Evolutionary conservation across 805 yeast species (phyloP).

Genomic region (Grigorovia humatica): DNA sequence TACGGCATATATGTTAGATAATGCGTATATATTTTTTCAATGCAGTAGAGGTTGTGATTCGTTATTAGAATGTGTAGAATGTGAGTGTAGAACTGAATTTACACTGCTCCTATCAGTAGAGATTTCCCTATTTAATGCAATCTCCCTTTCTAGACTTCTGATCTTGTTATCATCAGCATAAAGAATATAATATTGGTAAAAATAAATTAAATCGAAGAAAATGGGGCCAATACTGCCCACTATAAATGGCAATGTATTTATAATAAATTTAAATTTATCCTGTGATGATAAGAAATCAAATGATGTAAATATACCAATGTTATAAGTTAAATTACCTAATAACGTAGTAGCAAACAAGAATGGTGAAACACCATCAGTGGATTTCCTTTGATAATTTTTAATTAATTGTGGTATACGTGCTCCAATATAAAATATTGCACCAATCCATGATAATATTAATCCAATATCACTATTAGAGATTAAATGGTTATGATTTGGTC

Average conservation of each 20-base stretch:
- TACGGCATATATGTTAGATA: not conserved
- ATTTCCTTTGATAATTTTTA: constrained; percentile 66
- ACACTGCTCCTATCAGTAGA: not conserved
- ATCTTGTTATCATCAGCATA: constrained; percentile 24
- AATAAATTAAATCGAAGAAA: constrained; percentile 59
- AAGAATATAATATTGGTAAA: constrained; percentile 42
- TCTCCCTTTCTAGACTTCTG: constrained; percentile 19
- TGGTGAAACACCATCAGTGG: constrained; percentile 82
- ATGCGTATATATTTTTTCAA: not conserved
- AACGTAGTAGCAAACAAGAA: constrained; percentile 70
- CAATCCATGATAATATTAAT: constrained; percentile 57
- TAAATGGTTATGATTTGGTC: not conserved
- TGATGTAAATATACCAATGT: constrained; percentile 61
- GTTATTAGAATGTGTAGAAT: not conserved
- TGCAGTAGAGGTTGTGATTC: not conserved
- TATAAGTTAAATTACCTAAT: constrained; percentile 66
- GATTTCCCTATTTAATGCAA: not conserved
- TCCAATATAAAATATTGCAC: constrained; percentile 62
- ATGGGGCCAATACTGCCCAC: constrained; percentile 83
- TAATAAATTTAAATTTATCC: constrained; percentile 38
- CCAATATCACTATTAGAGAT: constrained; percentile 28
- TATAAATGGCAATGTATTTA: constrained; percentile 69
- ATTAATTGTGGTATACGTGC: constrained; percentile 79
- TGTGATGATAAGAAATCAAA: constrained; percentile 38
- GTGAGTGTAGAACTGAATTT: not conserved